Evolutionary conservation across 306 rosid genomes (phyloP).

Genomic region (Rosa lucieae): DNA sequence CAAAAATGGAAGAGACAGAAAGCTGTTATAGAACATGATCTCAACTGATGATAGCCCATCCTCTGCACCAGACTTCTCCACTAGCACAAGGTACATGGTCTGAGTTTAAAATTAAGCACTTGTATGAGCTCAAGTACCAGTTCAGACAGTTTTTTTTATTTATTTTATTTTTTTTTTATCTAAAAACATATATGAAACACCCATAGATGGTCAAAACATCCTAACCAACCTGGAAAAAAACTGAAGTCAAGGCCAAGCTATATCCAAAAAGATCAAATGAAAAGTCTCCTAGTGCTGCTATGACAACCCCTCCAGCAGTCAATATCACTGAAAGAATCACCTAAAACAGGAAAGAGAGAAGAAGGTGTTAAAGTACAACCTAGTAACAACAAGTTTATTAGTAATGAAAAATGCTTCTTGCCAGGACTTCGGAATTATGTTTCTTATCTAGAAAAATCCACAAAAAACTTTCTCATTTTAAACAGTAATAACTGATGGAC

Average conservation of each 20-base stretch:
- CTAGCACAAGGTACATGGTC: slow-evolving; percentile 97
- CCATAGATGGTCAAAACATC: slow-evolving; percentile 12
- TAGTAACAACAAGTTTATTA: slow-evolving; percentile 12
- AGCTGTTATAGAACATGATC: slow-evolving; percentile 93
- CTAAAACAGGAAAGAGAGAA: slow-evolving; percentile 46
- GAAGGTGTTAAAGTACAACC: slow-evolving; percentile 4
- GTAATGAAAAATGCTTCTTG: slow-evolving; percentile 15
- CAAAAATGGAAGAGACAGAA: slow-evolving; percentile 90
- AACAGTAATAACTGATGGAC: not conserved
- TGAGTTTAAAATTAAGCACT: slow-evolving; percentile 36
- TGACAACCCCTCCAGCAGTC: slow-evolving; percentile 84
- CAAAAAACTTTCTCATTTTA: slow-evolving; percentile 5
- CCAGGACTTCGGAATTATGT: slow-evolving; percentile 8
- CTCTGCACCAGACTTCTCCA: slow-evolving; percentile 96
- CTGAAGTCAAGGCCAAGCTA: slow-evolving; percentile 90
- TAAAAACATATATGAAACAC: not conserved
- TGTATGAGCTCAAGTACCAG: slow-evolving; percentile 26
- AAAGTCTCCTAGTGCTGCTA: slow-evolving; percentile 92
- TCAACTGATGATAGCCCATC: slow-evolving; percentile 87
- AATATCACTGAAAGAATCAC: slow-evolving; percentile 73
- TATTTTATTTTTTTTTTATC: not conserved
- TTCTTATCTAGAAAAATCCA: slow-evolving; percentile 3
- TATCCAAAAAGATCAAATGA: slow-evolving; percentile 90
- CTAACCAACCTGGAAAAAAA: slow-evolving; percentile 76
- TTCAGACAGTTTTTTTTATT: not conserved